Evolutionary conservation across 1,139 yeast species (phyloP).

Genomic region (Geotrichum macrosporum): DNA sequence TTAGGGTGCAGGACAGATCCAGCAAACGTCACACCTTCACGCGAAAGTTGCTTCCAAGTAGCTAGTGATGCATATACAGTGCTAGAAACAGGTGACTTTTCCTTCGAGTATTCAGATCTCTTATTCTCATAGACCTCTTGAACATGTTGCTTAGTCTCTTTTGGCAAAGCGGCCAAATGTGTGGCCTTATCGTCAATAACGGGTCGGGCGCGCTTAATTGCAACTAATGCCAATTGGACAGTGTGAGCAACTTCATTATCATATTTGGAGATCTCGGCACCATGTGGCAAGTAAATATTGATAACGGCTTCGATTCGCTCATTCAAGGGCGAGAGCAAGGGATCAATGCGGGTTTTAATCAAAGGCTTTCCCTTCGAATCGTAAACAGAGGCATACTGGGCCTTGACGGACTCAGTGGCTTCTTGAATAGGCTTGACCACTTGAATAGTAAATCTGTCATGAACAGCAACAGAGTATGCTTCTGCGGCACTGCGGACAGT

Average conservation of each 20-base stretch:
- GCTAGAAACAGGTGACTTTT: constrained; percentile 18
- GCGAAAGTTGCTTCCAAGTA: constrained; percentile 25
- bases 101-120: constrained; percentile 27
- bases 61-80: constrained; percentile 26
- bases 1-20: constrained; percentile 17
- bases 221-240: constrained; percentile 34
- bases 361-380: too few relatives aligned
- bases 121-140: constrained; percentile 32
- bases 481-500: constrained; percentile 32
- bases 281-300: constrained; percentile 47
- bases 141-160: constrained; percentile 32
- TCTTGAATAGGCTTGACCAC: constrained; percentile 36
- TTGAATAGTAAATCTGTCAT: too few relatives aligned
- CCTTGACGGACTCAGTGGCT: constrained; percentile 58
- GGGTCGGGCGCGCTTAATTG: constrained; percentile 37
- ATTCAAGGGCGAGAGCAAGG: constrained; percentile 59
- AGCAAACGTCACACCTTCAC: constrained; percentile 24
- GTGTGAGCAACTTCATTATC: constrained; percentile 38
- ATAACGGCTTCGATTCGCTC: constrained; percentile 47
- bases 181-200: constrained; percentile 31
- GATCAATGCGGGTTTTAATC: too few relatives aligned
- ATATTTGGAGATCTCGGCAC: constrained; percentile 29
- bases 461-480: constrained; percentile 34
- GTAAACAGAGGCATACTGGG: too few relatives aligned
- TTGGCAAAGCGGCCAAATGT: too few relatives aligned